A percentile compares a stretch with the other conserved stretches of the same genome.
Conservation (phyloP, 768 basidiomycete species). For the Collybiopsis confluens region DNA sequence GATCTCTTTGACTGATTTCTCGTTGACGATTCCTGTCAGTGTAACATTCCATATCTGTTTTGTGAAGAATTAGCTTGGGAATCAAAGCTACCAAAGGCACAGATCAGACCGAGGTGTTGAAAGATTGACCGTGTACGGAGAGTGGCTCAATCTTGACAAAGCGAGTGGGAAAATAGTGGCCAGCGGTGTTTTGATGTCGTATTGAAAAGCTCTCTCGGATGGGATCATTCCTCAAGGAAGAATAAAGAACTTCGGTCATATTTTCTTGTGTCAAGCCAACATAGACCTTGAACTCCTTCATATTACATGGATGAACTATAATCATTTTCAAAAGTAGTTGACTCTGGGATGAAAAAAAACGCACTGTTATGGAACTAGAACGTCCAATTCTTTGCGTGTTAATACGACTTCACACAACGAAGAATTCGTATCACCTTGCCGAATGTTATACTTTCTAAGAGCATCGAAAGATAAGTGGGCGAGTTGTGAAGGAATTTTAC, state of each 20-base stretch:
- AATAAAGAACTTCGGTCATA: constrained; percentile 64
- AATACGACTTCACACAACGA: not conserved
- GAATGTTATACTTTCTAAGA: constrained; percentile 66
- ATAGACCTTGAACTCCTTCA: constrained; percentile 77
- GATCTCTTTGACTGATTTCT: constrained; percentile 51
- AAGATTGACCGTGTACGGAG: constrained; percentile 42
- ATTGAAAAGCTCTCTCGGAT: constrained; percentile 62
- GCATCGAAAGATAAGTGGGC: constrained; percentile 9
- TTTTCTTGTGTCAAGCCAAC: constrained; percentile 61
- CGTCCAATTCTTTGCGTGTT: not conserved
- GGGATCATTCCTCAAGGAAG: constrained; percentile 61
- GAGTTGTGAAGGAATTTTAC: not conserved
- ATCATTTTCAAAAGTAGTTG: constrained; percentile 9
- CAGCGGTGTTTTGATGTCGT: constrained; percentile 48
- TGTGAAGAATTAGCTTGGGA: constrained; percentile 27
- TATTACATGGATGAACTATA: constrained; percentile 79
- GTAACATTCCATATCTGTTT: constrained; percentile 77
- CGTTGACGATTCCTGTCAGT: constrained; percentile 55
- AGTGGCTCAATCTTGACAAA: constrained; percentile 75
- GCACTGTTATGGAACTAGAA: constrained; percentile 41
- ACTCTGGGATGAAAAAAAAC: constrained; percentile 1
- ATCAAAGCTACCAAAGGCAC: not conserved
- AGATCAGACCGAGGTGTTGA: not conserved
- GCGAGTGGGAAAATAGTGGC: constrained; percentile 57
- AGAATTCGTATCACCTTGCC: constrained; percentile 59